Evolutionary conservation across 805 yeast species (phyloP).

Genomic region (Saturnispora besseyi): DNA sequence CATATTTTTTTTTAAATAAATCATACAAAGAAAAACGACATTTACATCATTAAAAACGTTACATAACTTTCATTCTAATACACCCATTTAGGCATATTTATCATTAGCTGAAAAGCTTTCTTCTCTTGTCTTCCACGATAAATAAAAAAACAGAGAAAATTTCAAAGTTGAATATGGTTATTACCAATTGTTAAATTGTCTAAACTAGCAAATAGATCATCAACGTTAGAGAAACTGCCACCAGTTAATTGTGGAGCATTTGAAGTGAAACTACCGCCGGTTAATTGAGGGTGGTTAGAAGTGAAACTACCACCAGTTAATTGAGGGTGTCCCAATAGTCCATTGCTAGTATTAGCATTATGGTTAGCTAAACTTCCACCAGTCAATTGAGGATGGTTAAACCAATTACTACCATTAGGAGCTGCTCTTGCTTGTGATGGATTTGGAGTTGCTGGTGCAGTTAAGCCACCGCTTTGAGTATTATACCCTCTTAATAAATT

Average conservation of each 20-base stretch:
- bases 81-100: not conserved
- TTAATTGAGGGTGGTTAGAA: conserved; percentile 3
- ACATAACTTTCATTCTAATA: not conserved
- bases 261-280: conserved; percentile 7
- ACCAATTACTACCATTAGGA: conserved; percentile 10
- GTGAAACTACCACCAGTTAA: conserved; percentile 7
- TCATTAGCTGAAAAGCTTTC: not conserved
- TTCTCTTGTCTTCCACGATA: not conserved
- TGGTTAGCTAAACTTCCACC: conserved; percentile 15
- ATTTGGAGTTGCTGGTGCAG: conserved; percentile 17
- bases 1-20: not conserved
- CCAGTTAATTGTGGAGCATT: conserved; percentile 7
- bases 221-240: conserved; percentile 9
- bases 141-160: not conserved
- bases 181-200: conserved; percentile 7
- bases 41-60: not conserved
- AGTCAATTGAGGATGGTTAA: conserved; percentile 22
- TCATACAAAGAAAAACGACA: not conserved
- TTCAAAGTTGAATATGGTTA: conserved; percentile 9
- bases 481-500: conserved; percentile 18
- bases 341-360: not conserved
- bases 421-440: conserved; percentile 13
- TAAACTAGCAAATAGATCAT: conserved; percentile 7
- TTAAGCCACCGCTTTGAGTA: conserved; percentile 12
- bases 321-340: conserved; percentile 2